These are phyloP conservation scores for Coemansia sp. DNA, from an alignment of 192 early-diverging fungal species.

Conservation along the genomic window DNA sequence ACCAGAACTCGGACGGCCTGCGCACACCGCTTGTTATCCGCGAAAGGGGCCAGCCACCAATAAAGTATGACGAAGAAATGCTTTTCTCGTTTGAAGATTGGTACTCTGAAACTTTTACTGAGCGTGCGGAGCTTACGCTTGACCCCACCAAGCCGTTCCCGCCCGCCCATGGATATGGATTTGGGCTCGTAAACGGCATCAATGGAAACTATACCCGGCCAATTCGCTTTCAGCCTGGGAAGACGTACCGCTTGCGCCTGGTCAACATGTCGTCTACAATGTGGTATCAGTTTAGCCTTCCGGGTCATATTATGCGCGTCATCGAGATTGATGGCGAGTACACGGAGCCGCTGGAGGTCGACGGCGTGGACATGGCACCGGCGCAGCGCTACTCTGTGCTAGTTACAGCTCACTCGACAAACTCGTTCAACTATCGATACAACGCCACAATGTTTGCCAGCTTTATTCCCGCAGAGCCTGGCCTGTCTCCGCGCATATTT, in stretches of 20 bases:
- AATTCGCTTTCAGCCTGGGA: slow-evolving; percentile 68
- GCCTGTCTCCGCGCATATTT: slow-evolving; percentile 54
- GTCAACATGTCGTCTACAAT: slow-evolving; percentile 71
- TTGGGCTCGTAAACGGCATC: slow-evolving; percentile 27
- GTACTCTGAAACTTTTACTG: slow-evolving; percentile 62
- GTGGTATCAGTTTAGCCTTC: slow-evolving; percentile 71
- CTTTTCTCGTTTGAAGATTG: slow-evolving; percentile 68
- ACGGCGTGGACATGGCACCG: slow-evolving; percentile 60
- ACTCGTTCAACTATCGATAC: slow-evolving; percentile 64
- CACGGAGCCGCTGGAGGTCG: slow-evolving; percentile 55
- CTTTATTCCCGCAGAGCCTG: slow-evolving; percentile 51
- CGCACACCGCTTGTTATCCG: slow-evolving; percentile 69
- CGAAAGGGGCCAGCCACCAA: slow-evolving; percentile 47
- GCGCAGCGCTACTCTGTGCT: slow-evolving; percentile 83
- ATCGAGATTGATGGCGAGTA: slow-evolving; percentile 80
- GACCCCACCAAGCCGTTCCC: slow-evolving; percentile 57
- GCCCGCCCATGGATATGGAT: slow-evolving; percentile 62
- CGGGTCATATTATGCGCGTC: slow-evolving; percentile 71
- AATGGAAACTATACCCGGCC: slow-evolving; percentile 54
- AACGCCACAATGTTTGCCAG: slow-evolving; percentile 62
- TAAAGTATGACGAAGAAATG: slow-evolving; percentile 67
- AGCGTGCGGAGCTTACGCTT: slow-evolving; percentile 52
- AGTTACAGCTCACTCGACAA: slow-evolving; percentile 63
- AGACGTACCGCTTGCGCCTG: slow-evolving; percentile 79
- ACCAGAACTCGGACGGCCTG: slow-evolving; percentile 81